Evolutionary conservation across 371 early-diverging fungal genomes (phyloP), one percentile per base, ranked within the genome.

Genomic region (Dichotomocladium elegans): DNA sequence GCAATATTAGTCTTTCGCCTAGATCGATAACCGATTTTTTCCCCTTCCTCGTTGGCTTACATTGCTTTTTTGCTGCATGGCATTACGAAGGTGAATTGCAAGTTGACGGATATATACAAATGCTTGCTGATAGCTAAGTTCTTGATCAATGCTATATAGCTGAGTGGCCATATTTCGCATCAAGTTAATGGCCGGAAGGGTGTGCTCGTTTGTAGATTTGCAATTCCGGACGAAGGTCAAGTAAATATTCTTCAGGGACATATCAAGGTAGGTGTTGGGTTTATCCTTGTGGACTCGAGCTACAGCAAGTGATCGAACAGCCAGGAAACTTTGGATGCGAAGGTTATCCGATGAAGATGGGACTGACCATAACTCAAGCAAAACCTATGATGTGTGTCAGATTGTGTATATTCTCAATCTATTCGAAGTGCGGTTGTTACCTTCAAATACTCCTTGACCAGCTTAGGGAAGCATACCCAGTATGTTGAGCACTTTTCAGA

Each of bases 71-170:
- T 76, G 76, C 55, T 85, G 82, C 69, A 93, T 89, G 7, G 94
- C 90, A 57, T 81, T 83, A 57, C 98, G 84, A 49, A 97, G 73
- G 55, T 87, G 84, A 53, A 93, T 88, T 3, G 95, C 96, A 50
- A 96, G 71, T 66, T 95, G 95, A 29, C 98, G 88, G 41, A 97
- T 85, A 67, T 90, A 92, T 21, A 89, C 80, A 64, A 97, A 97
- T 15, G 86, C 95, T 58, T 88, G 90, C 64, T 94, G 93, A 73
- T 97, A 97, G 29, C 89, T 86, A 30, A 87, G 63, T 11, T 79
- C 79, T 7, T 82, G 74, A 55, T 93, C 82, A 35, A 89, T 55
- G 6, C 91, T 92, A 55, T 85, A 88, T 10, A 95, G 76, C 47
- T 96, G 93, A 24, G 91, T 91, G 35, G 89, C 89, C 66, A 91